These are phyloP conservation scores for Trichoderma gracile DNA, from an alignment of 2,329 filamentous ascomycete genomes.

Conservation along the genomic window DNA sequence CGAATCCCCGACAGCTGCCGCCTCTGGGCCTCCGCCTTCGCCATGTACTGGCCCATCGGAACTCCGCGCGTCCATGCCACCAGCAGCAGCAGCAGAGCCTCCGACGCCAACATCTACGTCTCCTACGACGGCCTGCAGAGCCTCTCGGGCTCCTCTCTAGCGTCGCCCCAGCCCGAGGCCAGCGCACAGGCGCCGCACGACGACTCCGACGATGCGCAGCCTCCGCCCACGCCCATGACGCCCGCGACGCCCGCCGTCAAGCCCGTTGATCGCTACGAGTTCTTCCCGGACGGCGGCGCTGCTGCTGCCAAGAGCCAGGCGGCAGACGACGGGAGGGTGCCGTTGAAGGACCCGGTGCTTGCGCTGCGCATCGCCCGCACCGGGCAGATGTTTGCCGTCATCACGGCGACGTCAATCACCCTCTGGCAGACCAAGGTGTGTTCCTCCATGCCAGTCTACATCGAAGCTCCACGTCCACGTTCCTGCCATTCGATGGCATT, in stretches of 20 bases:
- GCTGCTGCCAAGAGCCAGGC: slow-evolving; percentile 14
- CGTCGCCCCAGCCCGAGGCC: slow-evolving; percentile 25
- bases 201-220: slow-evolving; percentile 39
- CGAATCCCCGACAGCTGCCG: slow-evolving; percentile 30
- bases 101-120: slow-evolving; percentile 52
- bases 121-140: slow-evolving; percentile 61
- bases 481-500: too few relatives aligned
- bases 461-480: slow-evolving; percentile 50
- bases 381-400: slow-evolving; percentile 82
- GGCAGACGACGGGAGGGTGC: slow-evolving; percentile 40
- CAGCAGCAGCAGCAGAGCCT: slow-evolving; percentile 65
- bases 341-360: slow-evolving; percentile 64
- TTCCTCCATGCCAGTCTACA: too few relatives aligned
- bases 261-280: slow-evolving; percentile 57
- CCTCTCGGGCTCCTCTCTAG: slow-evolving; percentile 35
- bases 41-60: slow-evolving; percentile 91
- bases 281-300: slow-evolving; percentile 26
- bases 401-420: slow-evolving; percentile 82
- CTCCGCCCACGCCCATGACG: slow-evolving; percentile 52
- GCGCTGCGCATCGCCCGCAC: slow-evolving; percentile 75
- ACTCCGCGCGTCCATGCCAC: slow-evolving; percentile 81
- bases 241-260: slow-evolving; percentile 60
- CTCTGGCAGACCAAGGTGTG: slow-evolving; percentile 88
- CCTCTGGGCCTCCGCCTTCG: slow-evolving; percentile 33
- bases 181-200: slow-evolving; percentile 37